Conservation (phyloP, 2,329 filamentous ascomycete genomes). For the Aspergillus aculeatinus region DNA sequence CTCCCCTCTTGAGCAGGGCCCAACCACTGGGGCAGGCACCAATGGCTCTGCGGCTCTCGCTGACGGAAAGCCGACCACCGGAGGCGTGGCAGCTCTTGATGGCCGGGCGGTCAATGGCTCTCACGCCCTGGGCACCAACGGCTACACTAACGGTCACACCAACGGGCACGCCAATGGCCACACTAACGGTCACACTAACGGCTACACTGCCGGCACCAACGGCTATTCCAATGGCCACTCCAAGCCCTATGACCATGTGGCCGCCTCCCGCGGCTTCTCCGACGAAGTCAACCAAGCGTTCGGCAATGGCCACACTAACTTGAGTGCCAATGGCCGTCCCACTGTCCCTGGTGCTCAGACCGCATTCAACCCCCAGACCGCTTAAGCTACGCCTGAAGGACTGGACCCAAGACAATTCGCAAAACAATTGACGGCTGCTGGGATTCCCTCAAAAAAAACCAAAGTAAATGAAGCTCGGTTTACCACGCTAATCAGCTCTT, state of each 20-base stretch:
- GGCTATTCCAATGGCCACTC: conserved; percentile 6
- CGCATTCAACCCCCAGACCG: conserved; percentile 26
- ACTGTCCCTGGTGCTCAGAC: conserved; percentile 17
- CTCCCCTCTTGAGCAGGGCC: conserved; percentile 32
- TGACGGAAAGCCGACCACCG: conserved; percentile 17
- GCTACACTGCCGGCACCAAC: conserved; percentile 3
- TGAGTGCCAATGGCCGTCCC: not conserved
- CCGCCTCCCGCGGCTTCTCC: conserved; percentile 30
- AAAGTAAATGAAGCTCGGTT: not conserved
- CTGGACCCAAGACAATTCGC: not conserved
- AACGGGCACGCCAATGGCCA: conserved; percentile 15
- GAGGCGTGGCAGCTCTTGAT: conserved; percentile 6
- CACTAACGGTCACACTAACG: not conserved
- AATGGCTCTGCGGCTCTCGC: conserved; percentile 11
- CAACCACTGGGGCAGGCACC: not conserved
- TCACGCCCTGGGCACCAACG: conserved; percentile 1
- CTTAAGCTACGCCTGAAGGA: conserved; percentile 9
- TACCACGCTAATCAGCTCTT: not conserved
- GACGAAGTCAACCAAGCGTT: conserved; percentile 36
- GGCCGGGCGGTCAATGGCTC: conserved; percentile 5
- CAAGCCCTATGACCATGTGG: conserved; percentile 18
- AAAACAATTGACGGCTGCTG: not conserved
- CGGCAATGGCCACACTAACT: conserved; percentile 11
- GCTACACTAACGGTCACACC: conserved; percentile 12
- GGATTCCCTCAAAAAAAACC: not conserved